Conservation (phyloP, 441 rosid genomes). For the Jatropha podagrica region DNA sequence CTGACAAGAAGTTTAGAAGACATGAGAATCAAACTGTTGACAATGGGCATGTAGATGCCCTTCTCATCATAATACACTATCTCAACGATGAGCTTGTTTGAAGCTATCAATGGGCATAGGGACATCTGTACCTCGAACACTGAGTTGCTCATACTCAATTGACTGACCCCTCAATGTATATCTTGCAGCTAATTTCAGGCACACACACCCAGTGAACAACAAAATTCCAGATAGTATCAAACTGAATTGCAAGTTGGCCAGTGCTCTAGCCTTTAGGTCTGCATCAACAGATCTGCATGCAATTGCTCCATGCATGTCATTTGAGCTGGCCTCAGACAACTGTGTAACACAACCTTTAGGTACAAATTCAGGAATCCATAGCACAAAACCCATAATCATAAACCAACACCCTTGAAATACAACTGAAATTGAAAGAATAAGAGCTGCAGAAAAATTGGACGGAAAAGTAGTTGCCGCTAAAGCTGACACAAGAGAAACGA, state of each 20-base stretch:
- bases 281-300: constrained; percentile 58
- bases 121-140: constrained; percentile 42
- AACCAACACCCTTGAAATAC: constrained; percentile 87
- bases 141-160: constrained; percentile 62
- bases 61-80: background rate
- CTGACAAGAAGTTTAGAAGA: background rate
- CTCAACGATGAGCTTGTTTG: constrained; percentile 31
- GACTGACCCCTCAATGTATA: constrained; percentile 31
- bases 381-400: constrained; percentile 74
- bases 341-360: constrained; percentile 61
- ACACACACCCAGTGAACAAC: constrained; percentile 52
- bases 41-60: constrained; percentile 1
- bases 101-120: constrained; percentile 32
- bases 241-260: constrained; percentile 89
- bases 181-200: constrained; percentile 52
- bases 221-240: constrained; percentile 68
- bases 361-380: constrained; percentile 67
- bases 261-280: constrained; percentile 61
- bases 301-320: constrained; percentile 49
- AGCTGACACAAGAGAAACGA: constrained; percentile 58
- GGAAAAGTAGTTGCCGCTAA: constrained; percentile 51
- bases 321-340: constrained; percentile 25
- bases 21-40: background rate
- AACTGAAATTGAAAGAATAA: constrained; percentile 62
- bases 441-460: constrained; percentile 48